Percentiles rank a stretch among this genome's conserved stretches.
These are phyloP conservation scores for Globisporangium barbulae DNA, from an alignment of 352 stramenopile species.

Conservation along the genomic window DNA sequence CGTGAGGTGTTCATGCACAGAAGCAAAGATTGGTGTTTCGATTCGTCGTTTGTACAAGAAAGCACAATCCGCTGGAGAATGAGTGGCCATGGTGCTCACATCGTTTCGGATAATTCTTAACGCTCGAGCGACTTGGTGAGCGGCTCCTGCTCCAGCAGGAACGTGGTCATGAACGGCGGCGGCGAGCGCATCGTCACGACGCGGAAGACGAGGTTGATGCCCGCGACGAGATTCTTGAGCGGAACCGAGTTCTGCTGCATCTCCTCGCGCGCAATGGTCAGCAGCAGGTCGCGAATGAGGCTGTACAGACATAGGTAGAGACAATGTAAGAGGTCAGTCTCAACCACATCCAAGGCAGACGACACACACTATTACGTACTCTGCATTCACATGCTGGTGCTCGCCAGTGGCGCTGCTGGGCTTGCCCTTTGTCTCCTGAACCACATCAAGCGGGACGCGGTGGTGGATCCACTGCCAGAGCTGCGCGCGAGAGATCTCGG, in stretches of 20 bases:
- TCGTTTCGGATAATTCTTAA: background rate
- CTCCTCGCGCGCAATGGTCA: slow-evolving; percentile 30
- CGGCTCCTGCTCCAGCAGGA: slow-evolving; percentile 59
- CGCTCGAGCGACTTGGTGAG: slow-evolving; percentile 39
- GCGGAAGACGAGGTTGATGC: slow-evolving; percentile 51
- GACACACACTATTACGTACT: slow-evolving; percentile 19
- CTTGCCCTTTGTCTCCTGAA: background rate
- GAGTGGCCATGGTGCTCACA: background rate
- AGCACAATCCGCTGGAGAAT: background rate
- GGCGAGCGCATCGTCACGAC: slow-evolving; percentile 56
- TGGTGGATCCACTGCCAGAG: slow-evolving; percentile 87
- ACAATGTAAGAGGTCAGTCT: background rate
- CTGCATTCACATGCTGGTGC: slow-evolving; percentile 28
- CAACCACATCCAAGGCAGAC: background rate
- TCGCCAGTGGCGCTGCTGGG: background rate
- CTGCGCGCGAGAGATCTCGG: slow-evolving; percentile 92
- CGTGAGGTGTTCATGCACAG: background rate
- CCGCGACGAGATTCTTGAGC: slow-evolving; percentile 39
- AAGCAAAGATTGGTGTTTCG: background rate
- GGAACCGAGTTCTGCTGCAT: slow-evolving; percentile 18
- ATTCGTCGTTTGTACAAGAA: background rate
- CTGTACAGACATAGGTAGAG: slow-evolving; percentile 9
- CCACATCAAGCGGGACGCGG: slow-evolving; percentile 35
- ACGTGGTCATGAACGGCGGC: slow-evolving; percentile 65
- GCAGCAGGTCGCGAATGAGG: slow-evolving; percentile 48